These are phyloP conservation scores for Metarhizium album DNA, from an alignment of 2,329 filamentous ascomycete genomes.

Conservation along the genomic window DNA sequence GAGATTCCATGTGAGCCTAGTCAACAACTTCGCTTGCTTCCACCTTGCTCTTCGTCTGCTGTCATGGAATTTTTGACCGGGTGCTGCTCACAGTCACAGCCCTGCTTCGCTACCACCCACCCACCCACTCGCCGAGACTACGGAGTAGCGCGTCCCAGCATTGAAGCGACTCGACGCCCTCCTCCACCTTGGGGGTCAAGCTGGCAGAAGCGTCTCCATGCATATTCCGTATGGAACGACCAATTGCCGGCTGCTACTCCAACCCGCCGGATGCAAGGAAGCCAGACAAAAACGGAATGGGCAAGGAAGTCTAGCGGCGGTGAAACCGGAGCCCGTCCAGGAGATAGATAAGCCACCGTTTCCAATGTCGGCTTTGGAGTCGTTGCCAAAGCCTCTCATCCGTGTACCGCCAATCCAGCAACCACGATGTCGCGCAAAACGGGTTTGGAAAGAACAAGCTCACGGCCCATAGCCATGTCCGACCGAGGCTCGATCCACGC, in stretches of 20 bases:
- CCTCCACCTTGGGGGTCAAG: background rate
- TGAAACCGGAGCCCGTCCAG: background rate
- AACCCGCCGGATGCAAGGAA: background rate
- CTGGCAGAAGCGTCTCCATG: background rate
- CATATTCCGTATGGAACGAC: background rate
- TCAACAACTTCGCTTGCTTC: too few species aligned
- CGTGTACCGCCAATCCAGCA: background rate
- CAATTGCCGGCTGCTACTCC: background rate
- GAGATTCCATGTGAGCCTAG: too few species aligned
- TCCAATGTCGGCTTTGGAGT: background rate
- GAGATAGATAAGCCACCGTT: background rate
- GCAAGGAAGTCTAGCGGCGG: too few species aligned
- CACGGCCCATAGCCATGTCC: background rate
- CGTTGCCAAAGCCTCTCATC: background rate
- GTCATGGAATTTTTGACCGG: too few species aligned
- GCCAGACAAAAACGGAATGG: background rate
- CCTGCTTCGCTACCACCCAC: too few species aligned
- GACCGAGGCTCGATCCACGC: constrained; percentile 9
- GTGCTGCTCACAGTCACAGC: too few species aligned
- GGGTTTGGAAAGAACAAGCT: background rate
- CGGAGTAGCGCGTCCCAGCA: too few species aligned
- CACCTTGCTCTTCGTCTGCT: too few species aligned
- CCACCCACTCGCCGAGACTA: too few species aligned
- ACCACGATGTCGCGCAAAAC: background rate
- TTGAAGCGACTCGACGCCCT: too few species aligned